Evolutionary conservation across 2,329 filamentous ascomycete genomes (phyloP).

Genomic region (Arthrinium puccinioides): DNA sequence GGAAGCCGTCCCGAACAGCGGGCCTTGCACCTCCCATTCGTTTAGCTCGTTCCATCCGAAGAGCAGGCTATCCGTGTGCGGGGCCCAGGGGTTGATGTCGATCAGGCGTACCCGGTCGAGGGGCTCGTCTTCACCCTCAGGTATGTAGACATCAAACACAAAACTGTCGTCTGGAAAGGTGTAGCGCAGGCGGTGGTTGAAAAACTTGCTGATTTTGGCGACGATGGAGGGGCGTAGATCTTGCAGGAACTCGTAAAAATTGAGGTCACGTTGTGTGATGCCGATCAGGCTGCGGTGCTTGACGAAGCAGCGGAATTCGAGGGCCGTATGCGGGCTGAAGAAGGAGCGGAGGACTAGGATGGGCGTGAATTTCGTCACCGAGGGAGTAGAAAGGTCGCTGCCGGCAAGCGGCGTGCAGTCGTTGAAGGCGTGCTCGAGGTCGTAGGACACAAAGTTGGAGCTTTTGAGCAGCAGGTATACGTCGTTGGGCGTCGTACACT

Average conservation of each 20-base stretch:
- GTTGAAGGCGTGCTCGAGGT: slow-evolving; percentile 88
- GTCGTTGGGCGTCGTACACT: slow-evolving; percentile 82
- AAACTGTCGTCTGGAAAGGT: slow-evolving; percentile 82
- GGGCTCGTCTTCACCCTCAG: slow-evolving; percentile 50
- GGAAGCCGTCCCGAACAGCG: slow-evolving; percentile 43
- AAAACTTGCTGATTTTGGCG: slow-evolving; percentile 67
- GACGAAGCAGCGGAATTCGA: slow-evolving; percentile 96
- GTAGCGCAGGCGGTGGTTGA: slow-evolving; percentile 63
- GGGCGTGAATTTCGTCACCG: slow-evolving; percentile 51
- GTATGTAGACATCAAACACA: slow-evolving; percentile 88
- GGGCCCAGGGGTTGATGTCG: slow-evolving; percentile 93
- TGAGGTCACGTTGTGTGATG: slow-evolving; percentile 82
- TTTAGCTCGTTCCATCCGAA: slow-evolving; percentile 89
- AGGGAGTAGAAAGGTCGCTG: slow-evolving; percentile 17
- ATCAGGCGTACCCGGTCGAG: slow-evolving; percentile 76
- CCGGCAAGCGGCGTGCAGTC: slow-evolving; percentile 46
- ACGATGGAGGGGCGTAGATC: slow-evolving; percentile 58
- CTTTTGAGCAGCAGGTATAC: slow-evolving; percentile 91
- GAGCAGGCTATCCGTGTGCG: slow-evolving; percentile 77
- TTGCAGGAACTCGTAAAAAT: slow-evolving; percentile 77
- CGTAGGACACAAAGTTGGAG: slow-evolving; percentile 90
- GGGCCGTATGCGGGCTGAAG: slow-evolving; percentile 78
- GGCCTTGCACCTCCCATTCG: slow-evolving; percentile 52
- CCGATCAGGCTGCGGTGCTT: slow-evolving; percentile 73
- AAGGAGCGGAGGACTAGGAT: slow-evolving; percentile 82